Evolutionary conservation across 306 rosid genomes (phyloP).

Genomic region (Dalbergia oliveri): DNA sequence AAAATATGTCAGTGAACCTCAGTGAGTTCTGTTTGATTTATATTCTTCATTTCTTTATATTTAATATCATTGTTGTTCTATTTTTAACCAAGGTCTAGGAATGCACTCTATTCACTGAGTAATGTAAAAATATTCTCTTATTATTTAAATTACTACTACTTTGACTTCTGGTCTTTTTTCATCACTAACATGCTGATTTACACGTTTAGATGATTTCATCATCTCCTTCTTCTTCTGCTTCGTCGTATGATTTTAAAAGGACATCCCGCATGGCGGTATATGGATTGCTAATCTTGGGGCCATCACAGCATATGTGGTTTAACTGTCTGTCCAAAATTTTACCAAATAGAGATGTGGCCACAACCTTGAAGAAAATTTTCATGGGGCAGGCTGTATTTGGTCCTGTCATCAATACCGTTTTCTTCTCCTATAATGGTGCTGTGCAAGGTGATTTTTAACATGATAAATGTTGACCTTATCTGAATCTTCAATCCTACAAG

Average conservation of each 20-base stretch:
- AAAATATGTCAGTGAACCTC: too few species aligned
- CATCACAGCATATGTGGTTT: slow-evolving; percentile 85
- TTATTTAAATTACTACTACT: neutral
- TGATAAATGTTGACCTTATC: slow-evolving; percentile 1
- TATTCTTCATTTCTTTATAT: slow-evolving; percentile 22
- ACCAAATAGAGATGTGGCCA: slow-evolving; percentile 62
- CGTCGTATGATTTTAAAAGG: slow-evolving; percentile 60
- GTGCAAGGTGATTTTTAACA: slow-evolving; percentile 62
- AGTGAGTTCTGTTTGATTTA: neutral
- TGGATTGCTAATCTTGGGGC: slow-evolving; percentile 77
- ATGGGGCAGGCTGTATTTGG: slow-evolving; percentile 77
- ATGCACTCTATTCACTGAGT: slow-evolving; percentile 14
- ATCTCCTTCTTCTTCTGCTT: slow-evolving; percentile 51
- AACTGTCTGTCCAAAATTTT: slow-evolving; percentile 59
- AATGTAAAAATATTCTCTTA: neutral
- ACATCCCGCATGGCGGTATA: slow-evolving; percentile 71
- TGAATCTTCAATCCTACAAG: neutral
- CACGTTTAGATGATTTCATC: slow-evolving; percentile 63
- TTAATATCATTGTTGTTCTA: neutral
- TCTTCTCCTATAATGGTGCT: slow-evolving; percentile 77
- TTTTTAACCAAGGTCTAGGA: neutral
- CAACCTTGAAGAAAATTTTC: slow-evolving; percentile 76
- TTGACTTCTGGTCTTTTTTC: slow-evolving; percentile 1
- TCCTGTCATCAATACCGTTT: slow-evolving; percentile 65
- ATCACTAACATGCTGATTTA: slow-evolving; percentile 20